Evolutionary conservation across 2,329 filamentous ascomycete genomes (phyloP).

Genomic region (Aspergillus unguis): DNA sequence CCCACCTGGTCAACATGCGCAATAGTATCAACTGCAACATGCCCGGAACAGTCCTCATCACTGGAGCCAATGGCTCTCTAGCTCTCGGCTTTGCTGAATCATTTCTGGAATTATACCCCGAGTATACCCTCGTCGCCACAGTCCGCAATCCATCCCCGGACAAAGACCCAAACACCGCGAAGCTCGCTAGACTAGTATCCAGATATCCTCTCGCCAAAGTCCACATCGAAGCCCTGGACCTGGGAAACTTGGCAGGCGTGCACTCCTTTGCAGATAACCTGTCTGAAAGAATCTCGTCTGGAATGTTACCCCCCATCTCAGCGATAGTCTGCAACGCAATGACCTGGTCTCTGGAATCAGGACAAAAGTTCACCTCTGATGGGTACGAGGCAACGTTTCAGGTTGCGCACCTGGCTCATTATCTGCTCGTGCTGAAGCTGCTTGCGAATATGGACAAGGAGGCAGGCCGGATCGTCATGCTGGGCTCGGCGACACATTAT

Average conservation of each 20-base stretch:
- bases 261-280: slow-evolving; percentile 31
- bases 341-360: slow-evolving; percentile 36
- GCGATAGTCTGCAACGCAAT: slow-evolving; percentile 44
- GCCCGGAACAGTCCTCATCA: slow-evolving; percentile 27
- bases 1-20: neutral
- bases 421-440: slow-evolving; percentile 37
- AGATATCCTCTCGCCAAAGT: slow-evolving; percentile 23
- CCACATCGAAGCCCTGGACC: slow-evolving; percentile 37
- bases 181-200: slow-evolving; percentile 20
- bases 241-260: slow-evolving; percentile 34
- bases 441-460: slow-evolving; percentile 24
- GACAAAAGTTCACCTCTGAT: slow-evolving; percentile 34
- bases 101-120: slow-evolving; percentile 23
- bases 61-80: slow-evolving; percentile 33
- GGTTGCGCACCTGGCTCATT: slow-evolving; percentile 41
- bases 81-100: slow-evolving; percentile 27
- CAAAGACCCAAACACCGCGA: slow-evolving; percentile 27
- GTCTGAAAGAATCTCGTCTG: too few relatives aligned
- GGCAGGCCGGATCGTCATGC: slow-evolving; percentile 28
- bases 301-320: slow-evolving; percentile 31
- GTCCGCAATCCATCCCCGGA: slow-evolving; percentile 28
- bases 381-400: slow-evolving; percentile 41
- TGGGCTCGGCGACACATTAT: slow-evolving; percentile 36
- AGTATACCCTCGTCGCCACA: slow-evolving; percentile 25
- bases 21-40: slow-evolving; percentile 5